Evolutionary conservation across 768 basidiomycete genomes (phyloP).

Genomic region (Hydnum rufescens): DNA sequence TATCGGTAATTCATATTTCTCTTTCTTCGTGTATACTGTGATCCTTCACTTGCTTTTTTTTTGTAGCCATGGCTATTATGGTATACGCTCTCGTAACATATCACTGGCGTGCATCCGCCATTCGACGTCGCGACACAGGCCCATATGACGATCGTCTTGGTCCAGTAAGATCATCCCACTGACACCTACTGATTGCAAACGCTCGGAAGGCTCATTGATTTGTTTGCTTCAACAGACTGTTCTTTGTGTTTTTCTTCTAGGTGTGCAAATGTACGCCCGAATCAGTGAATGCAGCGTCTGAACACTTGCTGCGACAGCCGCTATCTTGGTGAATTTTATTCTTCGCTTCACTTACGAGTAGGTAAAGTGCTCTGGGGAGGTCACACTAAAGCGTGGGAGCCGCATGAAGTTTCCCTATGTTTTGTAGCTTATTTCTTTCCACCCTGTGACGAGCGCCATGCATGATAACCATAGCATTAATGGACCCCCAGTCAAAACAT

Average conservation of each 20-base stretch:
- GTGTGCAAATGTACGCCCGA: conserved; percentile 12
- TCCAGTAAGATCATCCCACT: conserved; percentile 81
- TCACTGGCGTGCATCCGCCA: too few relatives aligned
- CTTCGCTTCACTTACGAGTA: conserved; percentile 41
- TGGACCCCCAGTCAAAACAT: too few relatives aligned
- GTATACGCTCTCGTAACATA: too few relatives aligned
- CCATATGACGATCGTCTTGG: too few relatives aligned
- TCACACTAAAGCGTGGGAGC: not conserved
- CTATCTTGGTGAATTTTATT: conserved; percentile 69
- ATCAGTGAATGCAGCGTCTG: conserved; percentile 6
- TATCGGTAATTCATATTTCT: conserved; percentile 19
- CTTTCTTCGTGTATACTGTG: not conserved
- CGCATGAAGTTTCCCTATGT: too few relatives aligned
- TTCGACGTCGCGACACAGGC: too few relatives aligned
- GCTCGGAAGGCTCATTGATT: not conserved
- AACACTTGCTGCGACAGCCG: conserved; percentile 29
- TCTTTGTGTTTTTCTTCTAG: too few relatives aligned
- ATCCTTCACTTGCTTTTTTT: not conserved
- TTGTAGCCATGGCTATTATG: too few relatives aligned
- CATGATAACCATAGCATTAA: too few relatives aligned
- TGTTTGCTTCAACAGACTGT: too few relatives aligned
- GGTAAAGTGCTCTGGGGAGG: not conserved
- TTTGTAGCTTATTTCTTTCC: too few relatives aligned
- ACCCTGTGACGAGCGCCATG: too few relatives aligned
- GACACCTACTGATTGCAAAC: not conserved